Conservation (phyloP, 2,329 filamentous ascomycete genomes). For the Penicillium sp. region DNA sequence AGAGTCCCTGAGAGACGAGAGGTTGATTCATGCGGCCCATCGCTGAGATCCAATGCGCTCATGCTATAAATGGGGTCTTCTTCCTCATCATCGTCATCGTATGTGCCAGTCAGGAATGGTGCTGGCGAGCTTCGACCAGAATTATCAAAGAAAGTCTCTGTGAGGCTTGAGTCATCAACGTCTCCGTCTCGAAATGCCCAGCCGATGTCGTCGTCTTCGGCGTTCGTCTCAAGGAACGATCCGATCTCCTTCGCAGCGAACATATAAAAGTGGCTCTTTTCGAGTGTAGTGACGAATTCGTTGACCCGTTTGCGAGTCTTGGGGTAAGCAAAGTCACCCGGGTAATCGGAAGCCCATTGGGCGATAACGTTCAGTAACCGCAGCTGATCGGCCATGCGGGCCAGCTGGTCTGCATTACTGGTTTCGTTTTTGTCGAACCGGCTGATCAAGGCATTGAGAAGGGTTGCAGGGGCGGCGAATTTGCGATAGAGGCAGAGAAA, state of each 20-base stretch:
- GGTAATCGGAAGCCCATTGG: slow-evolving; percentile 86
- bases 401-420: slow-evolving; percentile 69
- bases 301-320: slow-evolving; percentile 70
- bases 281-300: slow-evolving; percentile 73
- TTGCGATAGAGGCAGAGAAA: slow-evolving; percentile 94
- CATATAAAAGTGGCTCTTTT: slow-evolving; percentile 76
- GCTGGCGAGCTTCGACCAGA: slow-evolving; percentile 43
- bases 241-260: slow-evolving; percentile 84
- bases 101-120: slow-evolving; percentile 28
- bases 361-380: slow-evolving; percentile 81
- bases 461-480: slow-evolving; percentile 77
- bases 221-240: slow-evolving; percentile 70
- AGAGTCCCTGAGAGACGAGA: slow-evolving; percentile 39
- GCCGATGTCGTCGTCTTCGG: slow-evolving; percentile 85
- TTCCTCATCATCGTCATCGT: slow-evolving; percentile 32
- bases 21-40: slow-evolving; percentile 38
- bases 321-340: slow-evolving; percentile 85
- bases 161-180: slow-evolving; percentile 44
- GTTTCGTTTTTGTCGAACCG: slow-evolving; percentile 71
- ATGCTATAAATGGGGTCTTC: slow-evolving; percentile 41
- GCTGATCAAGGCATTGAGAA: slow-evolving; percentile 69
- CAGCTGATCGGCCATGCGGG: slow-evolving; percentile 76
- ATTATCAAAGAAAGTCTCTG: slow-evolving; percentile 42
- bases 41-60: slow-evolving; percentile 41
- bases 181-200: slow-evolving; percentile 84